Evolutionary conservation across 495 filamentous ascomycete genomes (phyloP), one percentile per base, ranked within the genome.

Genomic region (Podospora comata): DNA sequence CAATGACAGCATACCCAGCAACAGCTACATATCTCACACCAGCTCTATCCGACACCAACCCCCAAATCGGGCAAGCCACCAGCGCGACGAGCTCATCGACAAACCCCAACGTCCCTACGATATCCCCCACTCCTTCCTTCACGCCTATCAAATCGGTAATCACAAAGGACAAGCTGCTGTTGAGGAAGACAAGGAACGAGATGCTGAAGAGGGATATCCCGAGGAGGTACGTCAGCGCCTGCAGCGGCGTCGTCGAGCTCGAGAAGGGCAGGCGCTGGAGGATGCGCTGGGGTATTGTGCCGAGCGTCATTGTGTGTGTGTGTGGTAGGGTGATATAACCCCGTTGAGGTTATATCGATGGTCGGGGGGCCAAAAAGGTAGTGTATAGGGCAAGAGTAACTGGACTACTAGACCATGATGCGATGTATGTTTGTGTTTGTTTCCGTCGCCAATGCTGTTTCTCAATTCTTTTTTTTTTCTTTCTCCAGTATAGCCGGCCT

Each of bases 151-250:
- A 82, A 77, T 97, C 91, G 7, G 93, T 97, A 70, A 98, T 90
- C 63, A 98, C 92, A 79, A 98, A 99, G 39, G 92, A 94, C 66
- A 98, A 83, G 72, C 90, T 90, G 71, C 90, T 90, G 80, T 98
- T 99, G 71, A 99, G 89, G 82, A 97, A 99, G 61, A 99, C 95
- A 65, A 99, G 87, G 81, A 98, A 97, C 44, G 92, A 90, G 73
- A 99, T 99, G 71, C 91, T 94, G 83, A 97, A 97, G 27, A 97
- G 89, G 62, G 92, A 93, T 70, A 98, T 91, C 67, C 88, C 92
- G 60, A 95, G 80, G 34, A 99, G 85, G 76, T 99, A 99, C 18
- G 93, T 92, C 56, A 86, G 77, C 2, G 90, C 90, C 76, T 99
- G 95, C 7, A 88, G 76, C 60, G 86, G 83, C 5, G 88, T 92